phyloP scores from a whole-genome alignment of 331 rosid species.

The Malus hybrid region DNA sequence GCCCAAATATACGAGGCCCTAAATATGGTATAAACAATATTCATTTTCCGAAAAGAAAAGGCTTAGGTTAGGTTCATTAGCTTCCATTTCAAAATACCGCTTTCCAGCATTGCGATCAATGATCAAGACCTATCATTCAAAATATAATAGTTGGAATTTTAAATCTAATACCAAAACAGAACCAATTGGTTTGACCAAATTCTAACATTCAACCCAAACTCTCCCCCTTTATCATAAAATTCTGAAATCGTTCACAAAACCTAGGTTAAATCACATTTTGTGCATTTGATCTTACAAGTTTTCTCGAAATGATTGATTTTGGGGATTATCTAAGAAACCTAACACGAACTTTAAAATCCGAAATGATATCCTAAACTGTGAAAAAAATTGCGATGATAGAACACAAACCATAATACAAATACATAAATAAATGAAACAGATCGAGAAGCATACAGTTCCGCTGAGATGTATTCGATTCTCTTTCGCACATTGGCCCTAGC shows the following conservation, averaged over 20 bases:
- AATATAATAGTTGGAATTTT: neutral
- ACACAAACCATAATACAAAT: neutral
- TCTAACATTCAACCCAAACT: no score
- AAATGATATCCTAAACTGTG: neutral
- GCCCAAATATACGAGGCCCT: no score
- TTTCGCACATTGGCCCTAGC: slow-evolving; percentile 94
- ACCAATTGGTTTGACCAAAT: neutral
- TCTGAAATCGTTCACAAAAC: no score
- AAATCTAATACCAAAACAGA: neutral
- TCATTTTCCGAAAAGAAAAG: neutral
- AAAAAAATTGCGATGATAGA: neutral
- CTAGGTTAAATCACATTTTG: no score
- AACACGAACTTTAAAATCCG: neutral
- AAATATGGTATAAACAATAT: no score
- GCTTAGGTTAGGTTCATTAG: neutral
- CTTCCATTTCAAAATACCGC: neutral
- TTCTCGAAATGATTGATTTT: neutral
- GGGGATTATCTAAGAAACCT: neutral
- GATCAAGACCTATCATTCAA: neutral
- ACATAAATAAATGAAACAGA: neutral
- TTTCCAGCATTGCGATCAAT: neutral
- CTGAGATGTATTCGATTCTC: slow-evolving; percentile 91
- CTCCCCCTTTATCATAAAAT: no score
- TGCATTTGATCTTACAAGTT: neutral
- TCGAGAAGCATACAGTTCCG: slow-evolving; percentile 64